Evolutionary conservation across 192 early-diverging fungal genomes (phyloP).

Genomic region (Podila epicladia): DNA sequence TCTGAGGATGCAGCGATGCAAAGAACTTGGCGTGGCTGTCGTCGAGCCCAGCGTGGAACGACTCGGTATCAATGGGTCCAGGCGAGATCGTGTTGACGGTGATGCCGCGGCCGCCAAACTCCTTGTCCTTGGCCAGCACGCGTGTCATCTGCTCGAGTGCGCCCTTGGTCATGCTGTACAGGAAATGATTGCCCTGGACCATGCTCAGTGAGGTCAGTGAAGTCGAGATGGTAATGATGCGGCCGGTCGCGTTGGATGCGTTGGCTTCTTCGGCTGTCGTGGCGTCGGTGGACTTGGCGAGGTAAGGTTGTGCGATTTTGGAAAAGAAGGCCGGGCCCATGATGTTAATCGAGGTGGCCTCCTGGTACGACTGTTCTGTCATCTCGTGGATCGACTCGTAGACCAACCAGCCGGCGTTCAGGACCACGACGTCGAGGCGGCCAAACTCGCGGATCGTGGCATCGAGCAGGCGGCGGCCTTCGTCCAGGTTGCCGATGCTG

Average conservation of each 20-base stretch:
- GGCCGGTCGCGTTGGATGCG: slow-evolving; percentile 4
- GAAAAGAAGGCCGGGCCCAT: slow-evolving; percentile 35
- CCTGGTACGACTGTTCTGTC: slow-evolving; percentile 40
- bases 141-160: slow-evolving; percentile 15
- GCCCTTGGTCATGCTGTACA: slow-evolving; percentile 12
- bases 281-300: slow-evolving; percentile 4
- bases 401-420: slow-evolving; percentile 51
- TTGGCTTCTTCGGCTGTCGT: neutral
- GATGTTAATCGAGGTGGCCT: slow-evolving; percentile 43
- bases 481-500: slow-evolving; percentile 35
- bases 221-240: slow-evolving; percentile 51
- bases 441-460: slow-evolving; percentile 48
- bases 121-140: slow-evolving; percentile 17
- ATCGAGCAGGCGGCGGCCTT: slow-evolving; percentile 9
- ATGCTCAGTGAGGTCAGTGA: slow-evolving; percentile 1
- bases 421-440: slow-evolving; percentile 53
- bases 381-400: slow-evolving; percentile 23
- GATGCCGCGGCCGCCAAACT: slow-evolving; percentile 10
- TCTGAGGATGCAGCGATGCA: slow-evolving; percentile 9
- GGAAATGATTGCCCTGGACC: slow-evolving; percentile 11
- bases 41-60: neutral
- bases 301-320: slow-evolving; percentile 35
- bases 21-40: neutral
- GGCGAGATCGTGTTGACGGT: slow-evolving; percentile 23
- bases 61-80: slow-evolving; percentile 21